Evolutionary conservation across 2,329 filamentous ascomycete genomes (phyloP).

Genomic region (Xylariaceae sp.): DNA sequence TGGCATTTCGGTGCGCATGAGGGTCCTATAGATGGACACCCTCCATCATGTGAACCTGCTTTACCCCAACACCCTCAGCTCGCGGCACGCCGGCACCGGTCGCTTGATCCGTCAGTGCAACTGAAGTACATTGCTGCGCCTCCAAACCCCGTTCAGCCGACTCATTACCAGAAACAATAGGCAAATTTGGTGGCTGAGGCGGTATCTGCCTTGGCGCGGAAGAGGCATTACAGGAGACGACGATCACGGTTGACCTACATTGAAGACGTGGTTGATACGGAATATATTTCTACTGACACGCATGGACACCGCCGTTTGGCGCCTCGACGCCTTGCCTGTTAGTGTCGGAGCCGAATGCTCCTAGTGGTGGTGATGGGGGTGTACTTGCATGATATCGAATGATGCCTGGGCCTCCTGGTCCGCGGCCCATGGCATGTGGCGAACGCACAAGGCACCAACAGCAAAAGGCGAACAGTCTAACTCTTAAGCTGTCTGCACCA

Average conservation of each 20-base stretch:
- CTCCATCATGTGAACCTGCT: slow-evolving; percentile 15
- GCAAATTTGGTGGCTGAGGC: too few species aligned
- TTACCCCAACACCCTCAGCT: slow-evolving; percentile 3
- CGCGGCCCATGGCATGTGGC: too few species aligned
- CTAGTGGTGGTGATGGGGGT: not conserved
- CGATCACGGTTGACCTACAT: too few species aligned
- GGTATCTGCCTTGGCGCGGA: too few species aligned
- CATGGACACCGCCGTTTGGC: not conserved
- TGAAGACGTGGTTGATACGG: too few species aligned
- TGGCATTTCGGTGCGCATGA: slow-evolving; percentile 11
- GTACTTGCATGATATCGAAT: not conserved
- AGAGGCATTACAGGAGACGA: too few species aligned
- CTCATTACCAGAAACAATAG: not conserved
- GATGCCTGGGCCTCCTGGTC: too few species aligned
- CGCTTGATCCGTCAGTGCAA: slow-evolving; percentile 14
- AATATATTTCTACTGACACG: not conserved
- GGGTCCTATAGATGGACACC: slow-evolving; percentile 6
- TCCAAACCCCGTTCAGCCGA: not conserved
- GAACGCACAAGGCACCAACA: too few species aligned
- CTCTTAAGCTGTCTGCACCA: too few species aligned
- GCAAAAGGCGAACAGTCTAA: too few species aligned
- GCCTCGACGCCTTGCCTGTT: not conserved
- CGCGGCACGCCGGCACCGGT: slow-evolving; percentile 13
- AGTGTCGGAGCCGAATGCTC: not conserved
- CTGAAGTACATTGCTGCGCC: not conserved